Base-by-base conservation (phyloP, 768 basidiomycete genomes). In the Russula brevipes region DNA sequence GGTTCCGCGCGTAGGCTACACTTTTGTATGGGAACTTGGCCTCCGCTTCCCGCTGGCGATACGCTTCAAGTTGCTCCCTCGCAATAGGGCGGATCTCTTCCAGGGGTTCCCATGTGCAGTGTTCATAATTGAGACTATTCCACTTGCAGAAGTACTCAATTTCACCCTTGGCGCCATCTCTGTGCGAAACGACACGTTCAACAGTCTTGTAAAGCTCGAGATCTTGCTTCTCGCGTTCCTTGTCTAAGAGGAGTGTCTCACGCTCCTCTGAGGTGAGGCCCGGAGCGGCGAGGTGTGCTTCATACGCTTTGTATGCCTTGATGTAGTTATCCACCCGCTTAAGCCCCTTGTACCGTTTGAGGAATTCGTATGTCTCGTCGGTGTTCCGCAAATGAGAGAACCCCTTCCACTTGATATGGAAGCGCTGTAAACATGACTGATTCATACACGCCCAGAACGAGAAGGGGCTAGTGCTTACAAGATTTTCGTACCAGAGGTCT, bases 271-370 rank as follows among this genome's bases (percentile, higher is more conserved):
- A 82, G 2, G 87, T 84, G 33, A 93, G 78, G 17, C 84, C 82
- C 1, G 88, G 85, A 2, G 84, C 79, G 45, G 79, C 76, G 35
- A 89, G 79, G 52, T 84, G 83, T 31, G 82, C 78, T 66, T 89
- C 84, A 78, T 90, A 93, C 0, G 73, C 69, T 71, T 89, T 91
- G 77, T 89, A 91, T 39, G 84, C 83, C 72, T 95, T 96, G 83
- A 99, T 97, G 76, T 98, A 99, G 76, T 99, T 98, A 77, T 98
- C 97, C 66, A 99, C 92, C 55, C 94, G 91, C 75, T 98, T 98
- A 69, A 97, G 81, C 33, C 97, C 97, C 72, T 87, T 91, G 83
- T 89, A 98, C 31, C 89, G 85, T 75, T 96, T 98, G 63, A 98
- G 79, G 75, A 96, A 98, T 72, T 94, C 88, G 78, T 98, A 97